Percentiles rank a stretch among this genome's conserved stretches.
These are phyloP conservation scores for Zanthoxylum bungeanum DNA, from an alignment of 345 rosid species.

Conservation along the genomic window DNA sequence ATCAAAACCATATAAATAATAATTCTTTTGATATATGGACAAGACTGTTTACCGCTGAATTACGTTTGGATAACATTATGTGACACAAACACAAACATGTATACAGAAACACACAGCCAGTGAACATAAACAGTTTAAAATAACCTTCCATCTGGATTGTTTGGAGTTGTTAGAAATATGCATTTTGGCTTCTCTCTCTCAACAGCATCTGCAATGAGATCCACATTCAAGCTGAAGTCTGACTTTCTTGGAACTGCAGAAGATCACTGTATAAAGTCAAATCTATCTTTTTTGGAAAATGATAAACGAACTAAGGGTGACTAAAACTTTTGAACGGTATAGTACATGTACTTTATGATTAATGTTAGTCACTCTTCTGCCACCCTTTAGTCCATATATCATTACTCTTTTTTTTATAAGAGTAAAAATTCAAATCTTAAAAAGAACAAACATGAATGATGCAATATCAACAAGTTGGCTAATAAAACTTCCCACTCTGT, in stretches of 20 bases:
- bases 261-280: neutral
- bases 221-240: slow-evolving; percentile 83
- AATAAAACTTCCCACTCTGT: neutral
- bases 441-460: neutral
- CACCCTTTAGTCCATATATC: too few relatives aligned
- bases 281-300: too few relatives aligned
- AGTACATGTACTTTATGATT: too few relatives aligned
- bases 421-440: too few relatives aligned
- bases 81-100: neutral
- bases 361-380: too few relatives aligned
- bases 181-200: slow-evolving; percentile 80
- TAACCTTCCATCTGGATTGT: slow-evolving; percentile 98
- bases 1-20: neutral
- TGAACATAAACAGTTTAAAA: neutral
- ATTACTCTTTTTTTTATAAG: too few relatives aligned
- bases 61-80: neutral
- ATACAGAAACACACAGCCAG: neutral
- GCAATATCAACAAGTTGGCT: neutral
- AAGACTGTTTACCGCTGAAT: neutral
- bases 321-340: too few relatives aligned
- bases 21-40: neutral
- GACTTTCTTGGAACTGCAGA: slow-evolving; percentile 72
- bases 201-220: slow-evolving; percentile 64
- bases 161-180: slow-evolving; percentile 92
- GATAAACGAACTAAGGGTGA: too few relatives aligned